These are phyloP conservation scores for Auricularia sp. DNA, from an alignment of 768 basidiomycete species.

Conservation along the genomic window DNA sequence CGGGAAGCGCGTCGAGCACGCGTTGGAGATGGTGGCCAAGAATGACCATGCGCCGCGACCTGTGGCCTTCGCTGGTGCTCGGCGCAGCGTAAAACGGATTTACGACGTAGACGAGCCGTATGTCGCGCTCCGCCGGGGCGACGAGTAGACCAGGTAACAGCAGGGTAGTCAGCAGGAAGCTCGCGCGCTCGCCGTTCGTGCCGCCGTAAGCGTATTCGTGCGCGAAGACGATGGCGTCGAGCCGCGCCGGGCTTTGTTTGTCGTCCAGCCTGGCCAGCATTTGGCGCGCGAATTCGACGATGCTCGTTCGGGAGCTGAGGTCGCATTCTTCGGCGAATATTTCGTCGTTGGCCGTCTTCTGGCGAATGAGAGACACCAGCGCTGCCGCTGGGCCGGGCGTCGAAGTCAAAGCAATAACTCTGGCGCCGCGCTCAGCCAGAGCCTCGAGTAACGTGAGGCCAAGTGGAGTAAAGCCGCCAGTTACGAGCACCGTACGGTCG, in stretches of 20 bases:
- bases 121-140: slow-evolving; percentile 79
- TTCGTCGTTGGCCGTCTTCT: slow-evolving; percentile 60
- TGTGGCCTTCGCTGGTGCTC: slow-evolving; percentile 18
- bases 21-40: slow-evolving; percentile 4
- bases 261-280: slow-evolving; percentile 44
- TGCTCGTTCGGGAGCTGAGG: slow-evolving; percentile 50
- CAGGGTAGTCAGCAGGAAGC: slow-evolving; percentile 69
- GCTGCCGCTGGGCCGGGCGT: slow-evolving; percentile 40
- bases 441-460: slow-evolving; percentile 57
- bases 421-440: slow-evolving; percentile 66
- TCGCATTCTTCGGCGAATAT: slow-evolving; percentile 77
- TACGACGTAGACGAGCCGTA: slow-evolving; percentile 77
- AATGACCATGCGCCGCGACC: not conserved
- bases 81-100: slow-evolving; percentile 82
- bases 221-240: slow-evolving; percentile 72
- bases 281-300: slow-evolving; percentile 49
- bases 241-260: slow-evolving; percentile 43
- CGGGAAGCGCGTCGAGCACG: slow-evolving; percentile 15
- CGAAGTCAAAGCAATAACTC: slow-evolving; percentile 62
- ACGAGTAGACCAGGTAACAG: slow-evolving; percentile 72
- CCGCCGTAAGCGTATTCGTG: slow-evolving; percentile 63
- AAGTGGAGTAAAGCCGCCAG: slow-evolving; percentile 65
- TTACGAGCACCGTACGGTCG: slow-evolving; percentile 58
- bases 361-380: slow-evolving; percentile 55
- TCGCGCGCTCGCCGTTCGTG: slow-evolving; percentile 46